phyloP scores from a whole-genome alignment of 2,329 filamentous ascomycete genomes.

The Fusarium scirpi region DNA sequence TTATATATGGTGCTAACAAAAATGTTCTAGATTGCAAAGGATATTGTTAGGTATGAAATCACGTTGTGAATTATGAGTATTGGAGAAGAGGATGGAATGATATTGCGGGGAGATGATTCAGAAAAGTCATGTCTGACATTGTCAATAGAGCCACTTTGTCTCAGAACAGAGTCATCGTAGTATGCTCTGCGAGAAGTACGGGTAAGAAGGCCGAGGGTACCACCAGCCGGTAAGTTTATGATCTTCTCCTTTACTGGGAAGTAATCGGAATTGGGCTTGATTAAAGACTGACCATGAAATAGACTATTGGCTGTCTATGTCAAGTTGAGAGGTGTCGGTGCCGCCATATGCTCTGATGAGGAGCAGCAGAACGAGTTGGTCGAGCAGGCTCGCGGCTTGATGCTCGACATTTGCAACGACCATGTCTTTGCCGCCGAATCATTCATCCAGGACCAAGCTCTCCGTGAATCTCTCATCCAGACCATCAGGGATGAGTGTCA shows the following conservation, averaged over 20 bases:
- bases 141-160: conserved; percentile 62
- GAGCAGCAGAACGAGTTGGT: conserved; percentile 65
- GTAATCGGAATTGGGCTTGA: not conserved
- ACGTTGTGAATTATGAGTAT: not conserved
- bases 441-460: conserved; percentile 67
- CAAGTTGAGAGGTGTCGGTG: conserved; percentile 66
- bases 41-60: conserved; percentile 57
- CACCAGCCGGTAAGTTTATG: conserved; percentile 82
- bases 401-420: conserved; percentile 84
- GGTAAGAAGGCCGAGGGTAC: conserved; percentile 95
- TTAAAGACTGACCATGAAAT: conserved; percentile 1
- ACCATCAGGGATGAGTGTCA: conserved; percentile 84
- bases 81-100: not conserved
- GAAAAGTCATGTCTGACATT: conserved; percentile 32
- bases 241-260: not conserved
- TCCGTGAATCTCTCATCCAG: conserved; percentile 69
- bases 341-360: conserved; percentile 64
- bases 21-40: conserved; percentile 54
- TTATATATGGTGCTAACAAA: conserved; percentile 15
- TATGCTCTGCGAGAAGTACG: conserved; percentile 94
- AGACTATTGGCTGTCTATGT: conserved; percentile 71
- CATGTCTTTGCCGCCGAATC: conserved; percentile 79
- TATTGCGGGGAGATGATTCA: conserved; percentile 13
- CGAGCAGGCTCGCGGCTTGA: conserved; percentile 76
- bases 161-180: conserved; percentile 84